These are phyloP conservation scores for Melastoma candidum DNA, from an alignment of 441 rosid species.

Conservation along the genomic window DNA sequence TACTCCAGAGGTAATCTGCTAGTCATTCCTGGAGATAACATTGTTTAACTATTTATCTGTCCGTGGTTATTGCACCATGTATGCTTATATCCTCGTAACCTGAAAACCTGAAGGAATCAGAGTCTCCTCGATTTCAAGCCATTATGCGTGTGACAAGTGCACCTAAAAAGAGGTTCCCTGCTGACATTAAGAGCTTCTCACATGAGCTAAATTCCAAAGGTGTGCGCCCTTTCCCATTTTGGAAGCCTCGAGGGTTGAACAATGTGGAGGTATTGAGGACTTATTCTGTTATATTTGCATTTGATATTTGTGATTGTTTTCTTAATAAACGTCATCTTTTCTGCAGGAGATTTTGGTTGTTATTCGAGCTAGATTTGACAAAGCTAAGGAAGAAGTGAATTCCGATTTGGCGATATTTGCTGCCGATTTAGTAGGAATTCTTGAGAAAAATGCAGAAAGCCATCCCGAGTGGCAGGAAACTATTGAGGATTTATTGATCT, in stretches of 20 bases:
- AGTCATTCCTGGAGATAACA: conserved; percentile 12
- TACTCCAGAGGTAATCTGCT: conserved; percentile 76
- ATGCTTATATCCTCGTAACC: conserved; percentile 31
- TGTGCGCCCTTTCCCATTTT: conserved; percentile 86
- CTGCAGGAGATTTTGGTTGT: conserved; percentile 61
- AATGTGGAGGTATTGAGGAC: conserved; percentile 61
- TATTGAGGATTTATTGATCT: conserved; percentile 47
- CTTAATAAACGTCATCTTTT: too few species aligned
- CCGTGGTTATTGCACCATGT: too few species aligned
- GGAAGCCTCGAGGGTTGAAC: conserved; percentile 82
- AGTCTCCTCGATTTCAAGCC: conserved; percentile 98
- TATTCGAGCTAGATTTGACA: conserved; percentile 63
- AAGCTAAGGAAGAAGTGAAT: conserved; percentile 61
- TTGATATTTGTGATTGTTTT: too few species aligned
- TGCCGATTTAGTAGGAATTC: conserved; percentile 41
- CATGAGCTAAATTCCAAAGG: conserved; percentile 98
- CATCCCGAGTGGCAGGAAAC: conserved; percentile 41
- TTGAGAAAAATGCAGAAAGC: conserved; percentile 45
- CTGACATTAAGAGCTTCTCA: conserved; percentile 93
- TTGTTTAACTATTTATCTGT: conserved; percentile 4
- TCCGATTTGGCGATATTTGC: conserved; percentile 47
- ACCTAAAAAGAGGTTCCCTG: conserved; percentile 80
- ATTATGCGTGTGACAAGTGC: conserved; percentile 92
- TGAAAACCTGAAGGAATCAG: conserved; percentile 86
- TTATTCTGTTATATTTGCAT: too few species aligned